Base-by-base conservation (phyloP, 495 filamentous ascomycete species). In the Talaromyces adpressus region DNA sequence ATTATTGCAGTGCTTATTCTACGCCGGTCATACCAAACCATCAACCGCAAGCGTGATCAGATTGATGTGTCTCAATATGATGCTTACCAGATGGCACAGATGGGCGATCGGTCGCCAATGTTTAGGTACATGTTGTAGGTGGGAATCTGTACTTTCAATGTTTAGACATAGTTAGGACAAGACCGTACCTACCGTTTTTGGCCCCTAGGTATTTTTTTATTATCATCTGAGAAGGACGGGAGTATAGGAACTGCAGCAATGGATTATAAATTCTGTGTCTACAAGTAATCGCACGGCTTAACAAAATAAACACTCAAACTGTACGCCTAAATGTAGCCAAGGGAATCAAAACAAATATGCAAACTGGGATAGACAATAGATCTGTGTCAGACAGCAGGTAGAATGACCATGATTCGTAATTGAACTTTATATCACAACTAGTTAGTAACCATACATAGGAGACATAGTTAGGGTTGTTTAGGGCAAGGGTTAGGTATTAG, bases 91-190 rank as follows among this genome's bases (percentile, higher is more conserved):
- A 72, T 87, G 27, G 85, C 82, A 52, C 78, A 78, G 23, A 66
- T 83, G 73, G 89, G 89, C 0, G 89, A 91, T 70, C 80, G 76
- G 29, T 85, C 87, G 14, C 71, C 85, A 29, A 82, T 86, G 6
- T 92, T 88, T 71, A 79, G 86, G 61, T 91, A 91, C 63, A 77
- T 78, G 70, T 62, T 79, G 14, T 78, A 49, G 45, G 8, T 49
- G 4, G 45, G 18, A 41, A 12, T 41, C 12, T 41, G 36, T 41
- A 41, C 14, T 41, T 41, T 14, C 7, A 9, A 39, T 12, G 27
- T 27, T 27, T 11, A 36, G 29, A 30, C 32, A 11, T 36, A 36
- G 32, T 11, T 41, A 41, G 9, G 36, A 41, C 8, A 41, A 16
- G 12, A 41, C 6, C 1, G 14, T 14, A 4, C 36, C 32, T n/a